Base-by-base conservation (phyloP, 2,329 filamentous ascomycete species). In the Trichothecium sympodiale region DNA sequence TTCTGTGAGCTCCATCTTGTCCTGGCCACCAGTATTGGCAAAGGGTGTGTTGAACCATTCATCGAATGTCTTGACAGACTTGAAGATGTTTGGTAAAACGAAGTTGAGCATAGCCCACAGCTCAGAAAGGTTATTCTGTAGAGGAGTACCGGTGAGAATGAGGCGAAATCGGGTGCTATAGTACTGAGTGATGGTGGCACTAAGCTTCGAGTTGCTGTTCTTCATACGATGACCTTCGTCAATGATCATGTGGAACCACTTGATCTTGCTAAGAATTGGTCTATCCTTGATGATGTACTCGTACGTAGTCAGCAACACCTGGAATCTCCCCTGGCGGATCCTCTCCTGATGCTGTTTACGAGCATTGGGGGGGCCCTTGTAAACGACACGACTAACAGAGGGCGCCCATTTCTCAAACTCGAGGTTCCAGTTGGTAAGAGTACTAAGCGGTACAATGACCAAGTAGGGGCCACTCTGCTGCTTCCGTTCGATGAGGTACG, bases 21-120 rank as follows among this genome's bases (percentile, higher is more conserved):
- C 91, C 61, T 96, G 89, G 29, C 86, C 80, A 60, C 91, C 91
- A 5, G 91, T 98, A 56, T 98, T 98, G 47, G 91, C 91, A 57
- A 98, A 98, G 0, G 91, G 91, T 17, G 91, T 98, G 56, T 96
- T 98, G 77, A 98, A 98, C 91, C 91, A 98, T 59, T 98, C 91
- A 57, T 98, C 91, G 53, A 98, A 98, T 2, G 89, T 96, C 56
- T 91, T 95, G 43, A 89, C 87, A 3, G 91, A 96, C 59, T 98
- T 98, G 79, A 98, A 98, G 46, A 98, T 98, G 48, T 86, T 96
- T 3, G 91, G 91, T 33, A 98, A 68, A 29, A 95, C 91, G 58
- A 98, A 98, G 65, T 98, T 98, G 52, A 98, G 82, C 68, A 98
- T 80, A 17, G 91, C 86, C 91, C 91, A 98, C 50, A 98, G 65